These are phyloP conservation scores for Trichoderma citrinoviride DNA, from an alignment of 2,329 filamentous ascomycete genomes.

Conservation along the genomic window DNA sequence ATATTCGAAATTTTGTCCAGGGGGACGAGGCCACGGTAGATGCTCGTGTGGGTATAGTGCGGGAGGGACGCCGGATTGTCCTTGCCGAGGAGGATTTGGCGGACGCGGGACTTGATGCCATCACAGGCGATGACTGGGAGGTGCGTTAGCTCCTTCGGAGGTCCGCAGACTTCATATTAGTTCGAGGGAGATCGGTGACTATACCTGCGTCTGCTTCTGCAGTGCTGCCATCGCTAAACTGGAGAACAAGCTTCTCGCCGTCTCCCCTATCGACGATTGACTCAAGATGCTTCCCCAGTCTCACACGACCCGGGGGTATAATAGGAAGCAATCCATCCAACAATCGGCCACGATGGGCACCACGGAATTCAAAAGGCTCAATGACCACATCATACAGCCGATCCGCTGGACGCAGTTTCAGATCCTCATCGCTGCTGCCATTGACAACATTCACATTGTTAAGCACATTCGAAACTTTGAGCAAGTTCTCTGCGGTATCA, in stretches of 20 bases:
- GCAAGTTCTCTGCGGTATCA: not conserved
- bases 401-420: not conserved
- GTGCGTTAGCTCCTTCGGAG: too few relatives aligned
- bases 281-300: constrained; percentile 38
- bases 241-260: constrained; percentile 31
- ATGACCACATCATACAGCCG: not conserved
- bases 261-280: constrained; percentile 30
- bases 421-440: not conserved
- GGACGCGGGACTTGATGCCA: constrained; percentile 19
- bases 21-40: too few relatives aligned
- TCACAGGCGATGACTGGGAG: constrained; percentile 20
- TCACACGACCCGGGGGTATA: constrained; percentile 34
- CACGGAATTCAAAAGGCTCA: not conserved
- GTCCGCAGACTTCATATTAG: too few relatives aligned
- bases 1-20: too few relatives aligned
- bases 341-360: constrained; percentile 30
- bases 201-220: constrained; percentile 31
- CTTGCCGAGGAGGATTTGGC: not conserved
- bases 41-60: constrained; percentile 11
- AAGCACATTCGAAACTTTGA: not conserved
- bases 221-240: constrained; percentile 41
- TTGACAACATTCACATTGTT: not conserved
- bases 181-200: too few relatives aligned
- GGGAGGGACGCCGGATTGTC: constrained; percentile 7
- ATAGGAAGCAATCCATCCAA: constrained; percentile 40